Evolutionary conservation across 2,329 filamentous ascomycete species (phyloP), one percentile per base, ranked within the genome.

Genomic region (Ophiostoma perfectum): DNA sequence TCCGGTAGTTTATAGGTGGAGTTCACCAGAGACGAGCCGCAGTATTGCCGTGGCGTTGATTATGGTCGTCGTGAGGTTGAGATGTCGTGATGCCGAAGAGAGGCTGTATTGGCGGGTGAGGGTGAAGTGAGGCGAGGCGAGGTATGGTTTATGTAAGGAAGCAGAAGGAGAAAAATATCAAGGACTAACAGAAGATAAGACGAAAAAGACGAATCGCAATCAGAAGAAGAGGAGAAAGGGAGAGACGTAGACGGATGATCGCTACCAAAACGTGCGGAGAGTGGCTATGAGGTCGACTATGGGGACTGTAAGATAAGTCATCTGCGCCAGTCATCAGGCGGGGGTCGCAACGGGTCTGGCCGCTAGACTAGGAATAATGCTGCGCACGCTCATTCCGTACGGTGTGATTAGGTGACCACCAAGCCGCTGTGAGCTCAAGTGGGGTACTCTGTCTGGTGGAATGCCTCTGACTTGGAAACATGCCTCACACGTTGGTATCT

Each of bases 161-260:
- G 38, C 11, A 60, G 11, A 64, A 42, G 65, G 12, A 14, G 42
- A 45, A 12, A 45, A 12, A 55, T 27, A 4, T 14, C 6, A 36
- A 27, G n/a, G 49, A 27, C 18, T 18, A 11, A 27, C 14, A 27
- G 27, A 27, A 44, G 42, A 44, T 44, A 47, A 47, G n/a, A 16
- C 14, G 6, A 18, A 55, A 47, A 65, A 52, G 52, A 36, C 49
- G n/a, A 52, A 18, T 55, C 49, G 49, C 49, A 55, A 60, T 38
- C 55, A 60, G 55, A 60, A 18, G 49, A 55, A 60, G 55, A 18
- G 18, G 49, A 58, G 49, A 66, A 52, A 52, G 45, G 38, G 44
- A 67, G 52, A 58, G 12, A 38, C 42, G 36, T 2, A 62, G 18
- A 39, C 36, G 44, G 41, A 47, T 7, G 45, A 39, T 55, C 16